Base-by-base conservation (phyloP, 75 land plant species). In the Cunninghamia lanceolata region DNA sequence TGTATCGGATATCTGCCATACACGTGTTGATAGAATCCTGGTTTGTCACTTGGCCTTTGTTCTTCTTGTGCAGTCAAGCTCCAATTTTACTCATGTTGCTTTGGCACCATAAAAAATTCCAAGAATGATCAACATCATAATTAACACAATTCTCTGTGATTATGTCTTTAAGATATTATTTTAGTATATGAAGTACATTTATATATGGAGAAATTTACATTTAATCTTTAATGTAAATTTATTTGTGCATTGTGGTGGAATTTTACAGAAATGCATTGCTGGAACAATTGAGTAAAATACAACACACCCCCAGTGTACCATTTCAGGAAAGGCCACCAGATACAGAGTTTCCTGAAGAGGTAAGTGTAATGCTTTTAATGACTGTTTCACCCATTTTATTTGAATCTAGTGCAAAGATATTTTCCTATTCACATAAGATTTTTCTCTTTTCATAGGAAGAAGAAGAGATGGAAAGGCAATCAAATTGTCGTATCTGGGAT, bases 251-350 rank as follows among this genome's bases (percentile, higher is more conserved):
- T 17, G 38, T 77, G 40, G 21, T 77, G 34, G 80, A 5, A 32
- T 80, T 80, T 43, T 43, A 21, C 30, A 80, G 82, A 80, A 80
- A 80, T 40, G 47, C 36, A 80, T 87, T 93, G 71, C 89, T 94
- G 75, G 94, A 93, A 50, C 86, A 93, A 85, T 86, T 94, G 11
- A 93, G 92, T 35, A 94, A 88, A 85, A 75, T 94, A 54, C 90
- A 89, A 59, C 95, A 92, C 88, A 90, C 91, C 17, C 95, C 95
- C 39, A 94, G 95, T 87, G 94, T 94, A 30, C 91, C 83, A 34
- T 94, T 94, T 85, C 90, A 91, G 56, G 94, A 92, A 87, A 87
- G 94, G 40, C 95, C 94, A 28, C 95, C 95, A 32, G 95, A 94
- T 74, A 91, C 94, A 32, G 91, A 92, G 66, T 84, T 91, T 83